A percentile compares a stretch with the other conserved stretches of the same genome.
These are phyloP conservation scores for Sporothrix inflata DNA, from an alignment of 2,329 filamentous ascomycete genomes.

Conservation along the genomic window DNA sequence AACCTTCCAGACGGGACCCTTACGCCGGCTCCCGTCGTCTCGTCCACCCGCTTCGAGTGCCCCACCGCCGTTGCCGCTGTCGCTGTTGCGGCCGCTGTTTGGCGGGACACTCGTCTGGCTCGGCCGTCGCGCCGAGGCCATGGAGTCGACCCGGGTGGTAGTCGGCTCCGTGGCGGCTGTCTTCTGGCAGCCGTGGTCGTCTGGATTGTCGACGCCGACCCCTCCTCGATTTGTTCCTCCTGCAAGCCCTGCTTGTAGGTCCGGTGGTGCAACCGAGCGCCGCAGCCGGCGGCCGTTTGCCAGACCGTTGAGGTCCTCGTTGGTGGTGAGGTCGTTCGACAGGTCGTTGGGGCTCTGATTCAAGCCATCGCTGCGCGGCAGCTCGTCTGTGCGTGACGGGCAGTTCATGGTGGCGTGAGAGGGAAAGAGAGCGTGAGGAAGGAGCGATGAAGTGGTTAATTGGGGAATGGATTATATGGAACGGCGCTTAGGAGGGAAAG, in stretches of 20 bases:
- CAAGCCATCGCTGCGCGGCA: constrained; percentile 46
- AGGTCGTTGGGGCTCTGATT: constrained; percentile 60
- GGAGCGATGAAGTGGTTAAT: not conserved
- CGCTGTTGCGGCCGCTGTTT: constrained; percentile 2
- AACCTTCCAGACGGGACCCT: constrained; percentile 37
- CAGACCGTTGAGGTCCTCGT: constrained; percentile 58
- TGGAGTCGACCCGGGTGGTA: constrained; percentile 23
- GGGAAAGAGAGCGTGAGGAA: not conserved
- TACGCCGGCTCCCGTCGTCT: constrained; percentile 2
- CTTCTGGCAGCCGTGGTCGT: not conserved
- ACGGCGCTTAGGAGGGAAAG: not conserved
- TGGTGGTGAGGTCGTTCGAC: constrained; percentile 60
- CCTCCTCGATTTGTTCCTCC: constrained; percentile 24
- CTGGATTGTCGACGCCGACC: constrained; percentile 3
- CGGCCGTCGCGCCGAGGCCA: constrained; percentile 24
- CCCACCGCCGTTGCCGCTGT: constrained; percentile 1
- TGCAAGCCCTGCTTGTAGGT: constrained; percentile 39
- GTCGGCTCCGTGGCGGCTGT: constrained; percentile 15
- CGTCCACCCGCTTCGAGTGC: constrained; percentile 15
- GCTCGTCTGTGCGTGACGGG: constrained; percentile 46
- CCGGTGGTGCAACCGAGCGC: constrained; percentile 31
- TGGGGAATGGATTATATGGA: not conserved
- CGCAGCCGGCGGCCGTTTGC: constrained; percentile 48
- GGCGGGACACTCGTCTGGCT: constrained; percentile 21
- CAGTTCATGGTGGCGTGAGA: constrained; percentile 32